Percentiles rank a stretch among this genome's conserved stretches.
These are phyloP conservation scores for Plasmodium sp. DNA, from an alignment of 169 alveolate species.

Conservation along the genomic window DNA sequence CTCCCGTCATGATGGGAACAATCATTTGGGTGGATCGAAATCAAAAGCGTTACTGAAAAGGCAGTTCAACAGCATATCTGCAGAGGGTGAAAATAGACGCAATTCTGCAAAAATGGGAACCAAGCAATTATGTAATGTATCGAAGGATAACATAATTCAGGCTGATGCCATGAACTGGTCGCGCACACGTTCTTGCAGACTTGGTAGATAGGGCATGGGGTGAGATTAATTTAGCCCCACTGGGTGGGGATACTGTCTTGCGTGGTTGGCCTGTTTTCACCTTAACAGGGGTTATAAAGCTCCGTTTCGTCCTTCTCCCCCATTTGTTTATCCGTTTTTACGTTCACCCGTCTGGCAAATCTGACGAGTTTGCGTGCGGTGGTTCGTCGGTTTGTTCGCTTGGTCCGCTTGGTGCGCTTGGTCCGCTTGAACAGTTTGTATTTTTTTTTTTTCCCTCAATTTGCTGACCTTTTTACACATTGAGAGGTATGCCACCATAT, in stretches of 20 bases:
- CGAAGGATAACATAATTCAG: conserved; percentile 57
- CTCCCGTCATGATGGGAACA: neutral
- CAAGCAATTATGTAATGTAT: conserved; percentile 38
- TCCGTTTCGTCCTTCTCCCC: neutral
- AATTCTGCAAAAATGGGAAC: conserved; percentile 14
- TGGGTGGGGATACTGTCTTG: neutral
- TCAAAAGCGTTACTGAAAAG: neutral
- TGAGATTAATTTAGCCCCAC: neutral
- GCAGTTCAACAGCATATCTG: neutral
- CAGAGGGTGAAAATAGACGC: conserved; percentile 1
- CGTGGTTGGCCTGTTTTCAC: neutral
- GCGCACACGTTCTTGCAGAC: conserved; percentile 59
- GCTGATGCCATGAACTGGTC: neutral
- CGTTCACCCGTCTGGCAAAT: neutral
- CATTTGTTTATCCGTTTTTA: neutral
- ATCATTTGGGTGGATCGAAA: neutral
- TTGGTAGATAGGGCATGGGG: conserved; percentile 5
- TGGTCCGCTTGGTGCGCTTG: neutral
- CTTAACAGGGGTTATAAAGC: neutral
- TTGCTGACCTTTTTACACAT: neutral
- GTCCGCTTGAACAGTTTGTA: neutral
- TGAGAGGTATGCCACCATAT: neutral
- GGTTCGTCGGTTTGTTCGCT: neutral
- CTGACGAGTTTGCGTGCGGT: neutral
- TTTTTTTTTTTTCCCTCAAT: neutral